A percentile compares a stretch with the other conserved stretches of the same genome.
Evolutionary conservation across 2,329 filamentous ascomycete species (phyloP).

Genomic region (Stylonectria norvegica): DNA sequence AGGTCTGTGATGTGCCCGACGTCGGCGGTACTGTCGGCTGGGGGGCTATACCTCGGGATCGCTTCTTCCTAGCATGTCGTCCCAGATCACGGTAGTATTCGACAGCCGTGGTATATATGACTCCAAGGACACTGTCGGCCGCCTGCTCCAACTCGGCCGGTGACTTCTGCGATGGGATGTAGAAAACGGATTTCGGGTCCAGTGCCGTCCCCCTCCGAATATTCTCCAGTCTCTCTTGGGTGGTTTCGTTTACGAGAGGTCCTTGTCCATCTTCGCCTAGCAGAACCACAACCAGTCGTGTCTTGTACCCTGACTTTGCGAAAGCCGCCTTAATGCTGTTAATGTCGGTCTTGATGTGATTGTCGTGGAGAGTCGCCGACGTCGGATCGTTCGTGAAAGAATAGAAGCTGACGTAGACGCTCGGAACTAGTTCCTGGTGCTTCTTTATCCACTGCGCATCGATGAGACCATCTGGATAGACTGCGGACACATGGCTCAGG

Average conservation of each 20-base stretch:
- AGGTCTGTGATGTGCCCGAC: constrained; percentile 75
- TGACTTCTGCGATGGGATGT: constrained; percentile 72
- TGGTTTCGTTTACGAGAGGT: constrained; percentile 57
- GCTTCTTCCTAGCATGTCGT: constrained; percentile 88
- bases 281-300: constrained; percentile 66
- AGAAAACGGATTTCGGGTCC: constrained; percentile 82
- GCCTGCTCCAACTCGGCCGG: constrained; percentile 69
- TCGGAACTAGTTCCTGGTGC: constrained; percentile 80
- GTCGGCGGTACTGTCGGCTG: constrained; percentile 81
- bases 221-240: constrained; percentile 67
- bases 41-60: constrained; percentile 72
- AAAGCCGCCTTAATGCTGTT: constrained; percentile 70
- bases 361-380: constrained; percentile 77
- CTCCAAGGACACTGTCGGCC: constrained; percentile 66
- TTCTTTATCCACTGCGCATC: constrained; percentile 81
- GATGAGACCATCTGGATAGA: constrained; percentile 89
- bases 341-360: constrained; percentile 83
- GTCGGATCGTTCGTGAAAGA: constrained; percentile 68
- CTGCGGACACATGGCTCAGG: constrained; percentile 73
- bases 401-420: constrained; percentile 78
- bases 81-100: constrained; percentile 94
- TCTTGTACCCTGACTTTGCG: constrained; percentile 69
- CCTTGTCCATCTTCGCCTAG: constrained; percentile 30
- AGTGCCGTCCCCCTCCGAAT: constrained; percentile 77
- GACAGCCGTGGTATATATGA: constrained; percentile 69